Evolutionary conservation across 257 asterid species (phyloP).

Genomic region (Fraxinus anomala): DNA sequence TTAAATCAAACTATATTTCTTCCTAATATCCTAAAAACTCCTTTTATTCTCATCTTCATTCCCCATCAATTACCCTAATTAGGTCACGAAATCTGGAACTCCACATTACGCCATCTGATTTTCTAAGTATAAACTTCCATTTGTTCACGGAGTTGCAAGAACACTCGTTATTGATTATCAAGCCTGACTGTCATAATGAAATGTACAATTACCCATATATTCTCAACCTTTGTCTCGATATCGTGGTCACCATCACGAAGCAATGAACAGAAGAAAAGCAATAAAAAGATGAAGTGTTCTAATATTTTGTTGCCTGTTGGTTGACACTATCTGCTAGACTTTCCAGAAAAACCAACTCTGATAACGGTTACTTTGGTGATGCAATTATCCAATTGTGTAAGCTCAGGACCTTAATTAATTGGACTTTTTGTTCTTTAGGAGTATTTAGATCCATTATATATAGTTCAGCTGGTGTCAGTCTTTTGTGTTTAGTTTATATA

Average conservation of each 20-base stretch:
- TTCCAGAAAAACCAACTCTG: not conserved
- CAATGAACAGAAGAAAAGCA: not conserved
- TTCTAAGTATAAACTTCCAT: not conserved
- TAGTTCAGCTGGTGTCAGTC: not conserved
- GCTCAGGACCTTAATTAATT: not conserved
- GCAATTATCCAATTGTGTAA: not conserved
- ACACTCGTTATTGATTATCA: not conserved
- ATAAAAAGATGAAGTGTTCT: not conserved
- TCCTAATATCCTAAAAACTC: too few species aligned
- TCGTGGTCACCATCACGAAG: not conserved
- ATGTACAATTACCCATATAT: not conserved
- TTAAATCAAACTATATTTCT: too few species aligned
- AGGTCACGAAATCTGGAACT: not conserved
- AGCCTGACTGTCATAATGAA: not conserved
- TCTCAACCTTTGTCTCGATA: not conserved
- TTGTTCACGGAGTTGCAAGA: not conserved
- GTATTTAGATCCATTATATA: not conserved
- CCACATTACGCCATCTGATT: not conserved
- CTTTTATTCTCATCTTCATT: too few species aligned
- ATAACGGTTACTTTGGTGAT: not conserved
- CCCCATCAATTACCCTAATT: not conserved
- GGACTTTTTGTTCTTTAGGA: too few species aligned
- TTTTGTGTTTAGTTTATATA: not conserved
- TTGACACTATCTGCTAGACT: not conserved
- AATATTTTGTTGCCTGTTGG: not conserved